These are phyloP conservation scores for Paracoccidioides brasiliensis DNA, from an alignment of 2,329 filamentous ascomycete genomes.

Conservation along the genomic window DNA sequence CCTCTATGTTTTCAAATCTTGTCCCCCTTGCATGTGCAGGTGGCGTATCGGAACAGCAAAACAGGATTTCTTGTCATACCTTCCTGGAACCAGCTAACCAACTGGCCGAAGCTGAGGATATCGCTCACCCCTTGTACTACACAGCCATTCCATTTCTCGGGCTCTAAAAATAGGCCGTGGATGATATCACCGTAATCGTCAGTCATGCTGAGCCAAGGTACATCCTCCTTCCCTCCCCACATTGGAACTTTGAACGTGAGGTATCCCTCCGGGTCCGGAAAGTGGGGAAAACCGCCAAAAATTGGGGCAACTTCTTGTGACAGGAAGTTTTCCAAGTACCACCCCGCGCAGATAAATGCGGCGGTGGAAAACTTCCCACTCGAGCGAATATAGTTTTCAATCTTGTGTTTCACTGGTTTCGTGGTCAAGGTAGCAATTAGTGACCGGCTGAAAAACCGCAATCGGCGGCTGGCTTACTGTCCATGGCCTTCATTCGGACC, in stretches of 20 bases:
- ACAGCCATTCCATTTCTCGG: constrained; percentile 24
- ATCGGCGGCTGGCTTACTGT: constrained; percentile 16
- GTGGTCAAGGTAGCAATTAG: neutral
- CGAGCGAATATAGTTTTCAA: constrained; percentile 26
- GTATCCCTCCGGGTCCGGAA: constrained; percentile 24
- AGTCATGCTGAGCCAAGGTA: constrained; percentile 29
- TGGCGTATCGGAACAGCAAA: neutral
- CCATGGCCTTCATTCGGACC: constrained; percentile 21
- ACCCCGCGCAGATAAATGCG: constrained; percentile 26
- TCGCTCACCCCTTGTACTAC: constrained; percentile 30
- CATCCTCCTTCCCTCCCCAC: constrained; percentile 29
- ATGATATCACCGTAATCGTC: constrained; percentile 37
- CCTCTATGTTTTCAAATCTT: neutral
- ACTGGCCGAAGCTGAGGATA: constrained; percentile 18
- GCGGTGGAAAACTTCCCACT: constrained; percentile 24
- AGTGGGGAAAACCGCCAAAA: constrained; percentile 32
- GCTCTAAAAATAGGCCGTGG: constrained; percentile 33
- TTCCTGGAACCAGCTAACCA: constrained; percentile 24
- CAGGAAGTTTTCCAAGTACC: constrained; percentile 35
- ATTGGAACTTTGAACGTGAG: constrained; percentile 25
- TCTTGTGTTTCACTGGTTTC: constrained; percentile 25
- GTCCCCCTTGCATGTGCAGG: neutral
- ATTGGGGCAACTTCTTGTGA: constrained; percentile 21
- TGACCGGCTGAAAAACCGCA: neutral
- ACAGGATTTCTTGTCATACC: constrained; percentile 6